Percentiles rank a stretch among this genome's conserved stretches.
These are phyloP conservation scores for Protomyces inouyei DNA, from an alignment of 1,139 yeast species.

Conservation along the genomic window DNA sequence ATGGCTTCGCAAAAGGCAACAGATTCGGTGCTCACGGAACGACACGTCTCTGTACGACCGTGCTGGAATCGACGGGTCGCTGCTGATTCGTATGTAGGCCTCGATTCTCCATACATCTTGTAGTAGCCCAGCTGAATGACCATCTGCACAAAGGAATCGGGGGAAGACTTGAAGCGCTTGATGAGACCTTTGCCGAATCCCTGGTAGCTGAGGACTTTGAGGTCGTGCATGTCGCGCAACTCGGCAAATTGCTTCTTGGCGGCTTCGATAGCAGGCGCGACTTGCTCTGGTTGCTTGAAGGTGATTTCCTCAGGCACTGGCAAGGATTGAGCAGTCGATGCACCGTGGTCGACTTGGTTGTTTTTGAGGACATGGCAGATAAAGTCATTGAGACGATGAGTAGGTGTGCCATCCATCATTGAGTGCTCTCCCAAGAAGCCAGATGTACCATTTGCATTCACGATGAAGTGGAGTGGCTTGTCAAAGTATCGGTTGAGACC, in stretches of 20 bases:
- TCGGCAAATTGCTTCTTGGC: slow-evolving; percentile 56
- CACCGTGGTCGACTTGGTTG: slow-evolving; percentile 43
- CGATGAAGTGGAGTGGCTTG: slow-evolving; percentile 82
- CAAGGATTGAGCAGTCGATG: slow-evolving; percentile 36
- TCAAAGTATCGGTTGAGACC: slow-evolving; percentile 88
- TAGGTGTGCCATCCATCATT: slow-evolving; percentile 97
- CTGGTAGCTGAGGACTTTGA: slow-evolving; percentile 44
- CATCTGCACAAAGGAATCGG: slow-evolving; percentile 78
- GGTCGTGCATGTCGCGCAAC: slow-evolving; percentile 44
- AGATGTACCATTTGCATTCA: slow-evolving; percentile 76
- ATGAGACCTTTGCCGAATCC: slow-evolving; percentile 57
- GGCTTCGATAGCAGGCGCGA: slow-evolving; percentile 50
- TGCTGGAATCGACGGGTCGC: slow-evolving; percentile 83
- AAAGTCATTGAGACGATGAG: slow-evolving; percentile 78
- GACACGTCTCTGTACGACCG: slow-evolving; percentile 96
- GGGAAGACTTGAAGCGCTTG: slow-evolving; percentile 69
- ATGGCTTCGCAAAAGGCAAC: slow-evolving; percentile 70
- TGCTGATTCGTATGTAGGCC: slow-evolving; percentile 95
- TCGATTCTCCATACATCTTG: slow-evolving; percentile 70
- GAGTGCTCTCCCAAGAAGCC: slow-evolving; percentile 97
- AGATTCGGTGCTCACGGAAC: slow-evolving; percentile 77
- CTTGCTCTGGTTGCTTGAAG: slow-evolving; percentile 47
- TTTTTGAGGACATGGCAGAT: slow-evolving; percentile 56
- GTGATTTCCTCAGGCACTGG: slow-evolving; percentile 43
- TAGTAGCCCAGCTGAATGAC: slow-evolving; percentile 73